A percentile compares a stretch with the other conserved stretches of the same genome.
Evolutionary conservation across 2,329 filamentous ascomycete genomes (phyloP).

Genomic region (Mycocentrospora acerina): DNA sequence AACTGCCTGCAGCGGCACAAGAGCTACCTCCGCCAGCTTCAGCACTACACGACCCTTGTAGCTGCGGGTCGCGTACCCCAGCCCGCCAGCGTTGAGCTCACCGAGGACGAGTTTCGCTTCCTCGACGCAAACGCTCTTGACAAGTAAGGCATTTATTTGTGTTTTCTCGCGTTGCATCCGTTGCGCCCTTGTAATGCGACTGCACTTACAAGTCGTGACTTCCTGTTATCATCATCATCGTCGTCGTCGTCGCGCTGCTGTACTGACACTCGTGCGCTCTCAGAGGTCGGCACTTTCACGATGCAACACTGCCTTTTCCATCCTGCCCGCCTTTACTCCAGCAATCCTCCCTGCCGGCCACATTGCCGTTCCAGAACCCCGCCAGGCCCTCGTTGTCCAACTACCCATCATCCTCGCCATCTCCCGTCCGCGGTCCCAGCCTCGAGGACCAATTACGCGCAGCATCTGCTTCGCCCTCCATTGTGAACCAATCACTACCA

Average conservation of each 20-base stretch:
- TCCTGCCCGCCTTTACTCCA: slow-evolving; percentile 25
- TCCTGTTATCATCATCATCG: slow-evolving; percentile 6
- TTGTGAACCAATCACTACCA: slow-evolving; percentile 25
- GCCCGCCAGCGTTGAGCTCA: slow-evolving; percentile 55
- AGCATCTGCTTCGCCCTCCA: slow-evolving; percentile 39
- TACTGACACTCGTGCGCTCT: slow-evolving; percentile 27
- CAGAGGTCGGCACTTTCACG: slow-evolving; percentile 60
- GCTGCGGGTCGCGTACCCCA: slow-evolving; percentile 57
- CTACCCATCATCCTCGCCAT: slow-evolving; percentile 24
- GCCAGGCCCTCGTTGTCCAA: slow-evolving; percentile 14
- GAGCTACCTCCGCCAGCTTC: slow-evolving; percentile 87
- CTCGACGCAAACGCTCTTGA: slow-evolving; percentile 60
- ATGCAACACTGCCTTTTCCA: slow-evolving; percentile 52
- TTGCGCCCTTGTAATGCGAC: background rate
- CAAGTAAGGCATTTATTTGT: slow-evolving; percentile 50
- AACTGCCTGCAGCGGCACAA: slow-evolving; percentile 74
- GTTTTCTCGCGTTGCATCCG: background rate
- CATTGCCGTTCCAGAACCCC: slow-evolving; percentile 25
- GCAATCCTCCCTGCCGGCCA: slow-evolving; percentile 26
- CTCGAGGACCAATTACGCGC: slow-evolving; percentile 39
- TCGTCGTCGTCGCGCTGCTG: slow-evolving; percentile 27
- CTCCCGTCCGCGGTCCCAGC: slow-evolving; percentile 20
- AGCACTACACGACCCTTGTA: slow-evolving; percentile 68
- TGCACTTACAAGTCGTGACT: too few relatives aligned
- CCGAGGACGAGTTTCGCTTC: slow-evolving; percentile 56